A percentile compares a stretch with the other conserved stretches of the same genome.
Evolutionary conservation across 805 yeast species (phyloP).

Genomic region (Spencermartinsiella europaea): DNA sequence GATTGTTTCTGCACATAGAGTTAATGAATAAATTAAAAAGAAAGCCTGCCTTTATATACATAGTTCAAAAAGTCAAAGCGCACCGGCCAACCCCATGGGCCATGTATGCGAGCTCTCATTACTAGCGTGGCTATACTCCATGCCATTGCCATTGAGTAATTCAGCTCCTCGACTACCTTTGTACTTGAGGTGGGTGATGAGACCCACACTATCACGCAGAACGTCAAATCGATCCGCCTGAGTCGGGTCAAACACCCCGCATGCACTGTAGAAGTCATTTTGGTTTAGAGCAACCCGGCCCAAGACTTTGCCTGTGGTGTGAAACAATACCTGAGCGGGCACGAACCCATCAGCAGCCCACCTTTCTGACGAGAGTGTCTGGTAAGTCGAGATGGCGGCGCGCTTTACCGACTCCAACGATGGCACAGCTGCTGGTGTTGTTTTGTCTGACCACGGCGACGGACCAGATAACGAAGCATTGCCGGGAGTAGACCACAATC

Average conservation of each 20-base stretch:
- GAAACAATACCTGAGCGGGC: slow-evolving; percentile 31
- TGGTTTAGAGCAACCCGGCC: slow-evolving; percentile 21
- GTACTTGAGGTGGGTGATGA: slow-evolving; percentile 28
- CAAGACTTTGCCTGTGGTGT: slow-evolving; percentile 22
- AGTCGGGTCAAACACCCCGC: slow-evolving; percentile 17
- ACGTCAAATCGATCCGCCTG: slow-evolving; percentile 22
- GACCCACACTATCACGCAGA: slow-evolving; percentile 31
- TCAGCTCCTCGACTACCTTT: background rate
- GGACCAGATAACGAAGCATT: slow-evolving; percentile 1
- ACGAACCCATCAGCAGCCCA: slow-evolving; percentile 31
- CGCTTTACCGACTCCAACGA: slow-evolving; percentile 17
- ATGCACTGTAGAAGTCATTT: slow-evolving; percentile 27
- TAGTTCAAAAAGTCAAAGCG: background rate
- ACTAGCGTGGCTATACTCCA: background rate
- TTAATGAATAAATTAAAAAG: background rate
- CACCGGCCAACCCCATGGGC: slow-evolving; percentile 11
- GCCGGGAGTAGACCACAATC: slow-evolving; percentile 8
- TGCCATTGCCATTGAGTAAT: background rate
- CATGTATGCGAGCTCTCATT: slow-evolving; percentile 1
- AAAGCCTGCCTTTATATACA: background rate
- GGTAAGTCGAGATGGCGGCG: slow-evolving; percentile 25
- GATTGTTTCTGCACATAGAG: too few species aligned
- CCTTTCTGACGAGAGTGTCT: slow-evolving; percentile 19
- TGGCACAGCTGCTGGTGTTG: background rate
- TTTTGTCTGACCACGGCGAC: slow-evolving; percentile 1